Base-by-base conservation (phyloP, 75 land plant species). In the Adiantum capillusveneris region DNA sequence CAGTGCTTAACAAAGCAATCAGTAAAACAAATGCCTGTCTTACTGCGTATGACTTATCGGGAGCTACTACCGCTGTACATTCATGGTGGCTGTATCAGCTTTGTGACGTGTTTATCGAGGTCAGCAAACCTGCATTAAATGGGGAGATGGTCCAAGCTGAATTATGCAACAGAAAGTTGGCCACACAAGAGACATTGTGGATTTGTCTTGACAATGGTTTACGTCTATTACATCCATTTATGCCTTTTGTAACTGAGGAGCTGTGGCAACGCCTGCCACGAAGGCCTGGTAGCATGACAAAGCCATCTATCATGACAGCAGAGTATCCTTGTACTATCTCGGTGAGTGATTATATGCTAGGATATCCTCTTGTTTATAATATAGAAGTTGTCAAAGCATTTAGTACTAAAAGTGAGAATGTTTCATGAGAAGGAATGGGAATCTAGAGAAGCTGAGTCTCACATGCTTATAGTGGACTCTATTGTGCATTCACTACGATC, bases 181-280 rank as follows among this genome's bases (percentile, higher is more conserved):
- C 56, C 41, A 80, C 87, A 14, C 75, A 73, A 70, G 79, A 88
- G 62, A 76, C 85, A 16, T 57, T 93, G 51, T 93, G 98, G 98
- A 29, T 88, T 5, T 88, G 94, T 64, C 48, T 92, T 42, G 93
- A 92, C 25, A 84, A 53, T 64, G 97, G 98, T 14, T 58, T 93
- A 63, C 86, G 98, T 7, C 57, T 93, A 59, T 72, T 93, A 50
- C 98, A 93, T 65, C 98, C 98, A 13, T 85, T 91, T 62, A 91
- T 91, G 97, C 97, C 97, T 39, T 91, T 75, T 75, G 80, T 91
- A 19, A 87, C 92, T 7, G 97, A 91, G 66, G 97, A 91, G 64
- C 63, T 91, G 34, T 91, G 92, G 91, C 97, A 91, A 66, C 85
- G 98, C 11, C 87, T 93, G 62, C 98, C 98, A 44, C 67, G 62